A percentile compares a stretch with the other conserved stretches of the same genome.
Conservation (phyloP, 495 filamentous ascomycete genomes). For the Penicillium malachiteum region DNA sequence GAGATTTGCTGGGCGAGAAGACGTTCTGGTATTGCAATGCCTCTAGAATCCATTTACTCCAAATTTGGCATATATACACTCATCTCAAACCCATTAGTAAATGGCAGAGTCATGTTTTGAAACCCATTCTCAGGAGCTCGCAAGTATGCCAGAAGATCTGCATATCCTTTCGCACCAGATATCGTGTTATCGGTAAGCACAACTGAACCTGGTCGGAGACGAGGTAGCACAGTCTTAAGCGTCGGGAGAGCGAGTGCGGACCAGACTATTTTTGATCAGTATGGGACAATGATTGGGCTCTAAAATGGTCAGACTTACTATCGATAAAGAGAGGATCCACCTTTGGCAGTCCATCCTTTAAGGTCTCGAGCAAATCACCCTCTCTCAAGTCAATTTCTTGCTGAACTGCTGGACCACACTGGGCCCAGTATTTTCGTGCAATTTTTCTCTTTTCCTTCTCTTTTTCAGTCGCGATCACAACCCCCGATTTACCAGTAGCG, state of each 20-base stretch:
- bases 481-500: conserved; percentile 24
- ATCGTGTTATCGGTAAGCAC: conserved; percentile 51
- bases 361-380: conserved; percentile 52
- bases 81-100: conserved; percentile 31
- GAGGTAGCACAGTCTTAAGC: conserved; percentile 43
- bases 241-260: conserved; percentile 48
- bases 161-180: conserved; percentile 29
- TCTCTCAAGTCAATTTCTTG: conserved; percentile 50
- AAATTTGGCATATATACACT: no score
- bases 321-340: conserved; percentile 56
- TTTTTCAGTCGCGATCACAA: conserved; percentile 56
- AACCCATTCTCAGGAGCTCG: conserved; percentile 28
- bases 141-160: conserved; percentile 24
- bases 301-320: conserved; percentile 41
- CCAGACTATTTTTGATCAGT: conserved; percentile 46
- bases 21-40: no score
- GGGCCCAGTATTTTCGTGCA: conserved; percentile 48
- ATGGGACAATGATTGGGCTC: background rate
- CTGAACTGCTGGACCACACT: conserved; percentile 41
- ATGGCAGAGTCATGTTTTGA: conserved; percentile 29
- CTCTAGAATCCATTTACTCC: no score
- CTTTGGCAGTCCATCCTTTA: conserved; percentile 38
- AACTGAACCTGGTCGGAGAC: conserved; percentile 43
- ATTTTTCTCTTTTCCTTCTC: conserved; percentile 45
- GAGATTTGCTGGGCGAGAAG: no score